Evolutionary conservation across 1,284 basidiomycete genomes (phyloP), one percentile per base, ranked within the genome.

Genomic region (Termitomyces sp.): DNA sequence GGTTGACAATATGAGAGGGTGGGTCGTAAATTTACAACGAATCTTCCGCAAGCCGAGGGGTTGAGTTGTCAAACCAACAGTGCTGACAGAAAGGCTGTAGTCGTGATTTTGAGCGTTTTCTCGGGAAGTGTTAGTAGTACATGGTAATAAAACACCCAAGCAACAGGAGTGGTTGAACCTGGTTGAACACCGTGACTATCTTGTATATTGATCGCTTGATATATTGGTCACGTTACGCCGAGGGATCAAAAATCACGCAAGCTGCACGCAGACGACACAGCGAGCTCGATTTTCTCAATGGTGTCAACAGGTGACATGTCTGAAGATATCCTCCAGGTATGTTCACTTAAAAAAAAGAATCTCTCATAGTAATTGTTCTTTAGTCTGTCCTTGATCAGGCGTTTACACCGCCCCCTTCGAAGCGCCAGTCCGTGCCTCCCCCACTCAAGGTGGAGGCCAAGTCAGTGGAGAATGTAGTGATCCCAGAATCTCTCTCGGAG

Each of bases 351-450:
- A 16, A 45, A 11, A 5, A 44, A 1, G 34, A 1, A 3, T 11
- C 40, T 21, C 37, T 8, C 41, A 33, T 30, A n/a, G 40, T 44
- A 28, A 21, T 34, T 49, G 26, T 35, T 49, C n/a, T 37, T 9
- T 48, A 74, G 72, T 66, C 67, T 35, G 67, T 64, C 33, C 63
- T 74, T 47, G 62, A 64, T 43, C 64, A 70, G 38, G 69, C 72
- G 9, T 74, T 74, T 60, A 61, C 65, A 11, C 61, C 64, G 0
- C 66, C 68, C 31, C 60, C 65, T 38, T 59, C 60, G 7, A 61
- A 58, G 46, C 60, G 55, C 37, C 59, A 60, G 38, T 62, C 62
- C 33, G 37, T 45, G 16, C 44, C 45, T 21, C 16, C 40, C 19
- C 14, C 44, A 6, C 33, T n/a, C 41, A 52, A 42, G 39, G 11